A percentile compares a stretch with the other conserved stretches of the same genome.
These are phyloP conservation scores for Helicocarpus griseus DNA, from an alignment of 2,329 filamentous ascomycete species.

Conservation along the genomic window DNA sequence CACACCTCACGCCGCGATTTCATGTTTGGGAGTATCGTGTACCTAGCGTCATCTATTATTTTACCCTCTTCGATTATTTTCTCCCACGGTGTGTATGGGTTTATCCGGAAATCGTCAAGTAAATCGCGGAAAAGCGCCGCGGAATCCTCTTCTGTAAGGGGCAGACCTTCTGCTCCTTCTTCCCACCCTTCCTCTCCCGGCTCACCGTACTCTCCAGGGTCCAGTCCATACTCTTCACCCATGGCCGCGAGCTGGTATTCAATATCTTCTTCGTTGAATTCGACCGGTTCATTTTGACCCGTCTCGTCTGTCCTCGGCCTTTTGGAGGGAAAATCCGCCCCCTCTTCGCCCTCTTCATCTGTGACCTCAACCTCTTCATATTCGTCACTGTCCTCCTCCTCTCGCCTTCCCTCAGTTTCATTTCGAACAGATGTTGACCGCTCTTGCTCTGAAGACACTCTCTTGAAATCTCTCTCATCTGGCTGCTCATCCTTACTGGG, in stretches of 20 bases:
- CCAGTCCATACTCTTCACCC: constrained; percentile 73
- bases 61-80: constrained; percentile 73
- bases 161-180: constrained; percentile 59
- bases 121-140: constrained; percentile 73
- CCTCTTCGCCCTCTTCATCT: constrained; percentile 42
- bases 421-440: constrained; percentile 2
- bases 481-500: constrained; percentile 10
- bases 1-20: constrained; percentile 72
- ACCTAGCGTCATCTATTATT: constrained; percentile 76
- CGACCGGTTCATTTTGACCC: constrained; percentile 43
- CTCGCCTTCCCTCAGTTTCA: constrained; percentile 12
- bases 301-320: constrained; percentile 42
- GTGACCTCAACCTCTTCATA: constrained; percentile 72
- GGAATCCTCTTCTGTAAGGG: constrained; percentile 66
- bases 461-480: constrained; percentile 5
- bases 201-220: constrained; percentile 66
- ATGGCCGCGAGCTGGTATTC: constrained; percentile 84
- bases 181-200: constrained; percentile 41
- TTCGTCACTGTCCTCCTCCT: constrained; percentile 52
- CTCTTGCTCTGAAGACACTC: background rate
- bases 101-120: constrained; percentile 71
- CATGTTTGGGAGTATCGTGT: constrained; percentile 73
- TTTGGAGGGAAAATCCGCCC: constrained; percentile 40
- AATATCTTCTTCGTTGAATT: constrained; percentile 92
- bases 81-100: constrained; percentile 86